Base-by-base conservation (phyloP, 495 filamentous ascomycete genomes). In the Stereocaulon alpinum region DNA sequence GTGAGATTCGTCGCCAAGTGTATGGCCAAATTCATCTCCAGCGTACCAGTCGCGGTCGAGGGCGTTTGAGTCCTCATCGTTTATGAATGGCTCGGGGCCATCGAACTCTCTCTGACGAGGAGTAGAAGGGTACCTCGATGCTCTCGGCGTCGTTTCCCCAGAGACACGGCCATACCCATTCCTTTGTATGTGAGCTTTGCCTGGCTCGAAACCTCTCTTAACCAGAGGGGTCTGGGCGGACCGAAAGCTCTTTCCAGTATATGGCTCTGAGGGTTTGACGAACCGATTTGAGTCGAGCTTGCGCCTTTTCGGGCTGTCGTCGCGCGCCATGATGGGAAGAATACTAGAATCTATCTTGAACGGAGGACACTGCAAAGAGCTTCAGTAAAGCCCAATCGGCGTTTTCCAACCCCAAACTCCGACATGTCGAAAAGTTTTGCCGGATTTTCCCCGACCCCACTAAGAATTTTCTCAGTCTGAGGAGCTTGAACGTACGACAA, bases 21-120 rank as follows among this genome's bases (percentile, higher is more conserved):
- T 85, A 67, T 90, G 84, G 4, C 86, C 77, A 56, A 83, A 81
- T 63, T 91, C 88, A 64, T 92, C 89, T 34, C 83, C 86, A 24
- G 79, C 80, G 71, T 93, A 93, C 88, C 88, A 93, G 70, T 91
- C 88, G 59, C 88, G 82, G 69, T 93, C 88, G n/a, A 92, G 74
- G n/a, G 83, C 86, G 53, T 78, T 78, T 41, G 76, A 74, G 47
- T 77, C 74, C 49, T 71, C 70, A 27, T 74, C 74, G 34, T 70
- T 68, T 3, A 80, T 71, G 4, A 69, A 70, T 0, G 76, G 71
- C 59, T 80, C 78, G 0, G 79, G 79, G 10, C 73, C 73, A 59
- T 83, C 73, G 62, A 80, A 77, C 69, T 82, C 76, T 47, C 72
- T 59, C 67, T 79, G 76, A 44, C 70, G 65, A 30, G 73, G 80